Evolutionary conservation across 768 basidiomycete species (phyloP).

Genomic region (Zangia roseola): DNA sequence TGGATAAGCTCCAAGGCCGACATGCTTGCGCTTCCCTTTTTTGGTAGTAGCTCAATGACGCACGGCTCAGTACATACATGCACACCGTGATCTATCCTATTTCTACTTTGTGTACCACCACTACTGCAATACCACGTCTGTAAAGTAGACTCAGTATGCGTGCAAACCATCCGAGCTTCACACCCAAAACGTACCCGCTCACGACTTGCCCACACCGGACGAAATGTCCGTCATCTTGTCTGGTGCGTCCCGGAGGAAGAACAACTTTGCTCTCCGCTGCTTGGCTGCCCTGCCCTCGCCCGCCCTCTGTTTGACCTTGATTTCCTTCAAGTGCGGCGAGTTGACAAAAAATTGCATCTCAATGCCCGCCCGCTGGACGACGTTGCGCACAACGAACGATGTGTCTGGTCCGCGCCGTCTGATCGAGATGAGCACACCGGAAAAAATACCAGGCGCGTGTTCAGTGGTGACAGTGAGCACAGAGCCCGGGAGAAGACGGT

Average conservation of each 20-base stretch:
- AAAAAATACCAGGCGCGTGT: constrained; percentile 79
- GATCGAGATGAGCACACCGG: constrained; percentile 84
- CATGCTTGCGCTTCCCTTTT: constrained; percentile 11
- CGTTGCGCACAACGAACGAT: constrained; percentile 85
- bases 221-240: constrained; percentile 81
- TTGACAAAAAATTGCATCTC: constrained; percentile 90
- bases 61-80: background rate
- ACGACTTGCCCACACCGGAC: constrained; percentile 38
- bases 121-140: constrained; percentile 1
- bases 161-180: background rate
- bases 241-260: constrained; percentile 78
- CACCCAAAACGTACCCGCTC: constrained; percentile 16
- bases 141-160: constrained; percentile 1
- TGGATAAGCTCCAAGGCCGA: constrained; percentile 13
- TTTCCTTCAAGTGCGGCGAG: constrained; percentile 84
- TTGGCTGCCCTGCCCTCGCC: constrained; percentile 45
- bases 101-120: background rate
- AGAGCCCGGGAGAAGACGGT: constrained; percentile 78
- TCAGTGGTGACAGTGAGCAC: constrained; percentile 77
- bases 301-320: constrained; percentile 73
- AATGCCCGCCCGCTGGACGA: constrained; percentile 87
- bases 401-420: constrained; percentile 84
- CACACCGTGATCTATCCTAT: constrained; percentile 10
- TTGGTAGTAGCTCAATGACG: constrained; percentile 8
- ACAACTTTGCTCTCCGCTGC: constrained; percentile 75